Evolutionary conservation across 208 protist species (phyloP).

Genomic region (Crithidia expoeki): DNA sequence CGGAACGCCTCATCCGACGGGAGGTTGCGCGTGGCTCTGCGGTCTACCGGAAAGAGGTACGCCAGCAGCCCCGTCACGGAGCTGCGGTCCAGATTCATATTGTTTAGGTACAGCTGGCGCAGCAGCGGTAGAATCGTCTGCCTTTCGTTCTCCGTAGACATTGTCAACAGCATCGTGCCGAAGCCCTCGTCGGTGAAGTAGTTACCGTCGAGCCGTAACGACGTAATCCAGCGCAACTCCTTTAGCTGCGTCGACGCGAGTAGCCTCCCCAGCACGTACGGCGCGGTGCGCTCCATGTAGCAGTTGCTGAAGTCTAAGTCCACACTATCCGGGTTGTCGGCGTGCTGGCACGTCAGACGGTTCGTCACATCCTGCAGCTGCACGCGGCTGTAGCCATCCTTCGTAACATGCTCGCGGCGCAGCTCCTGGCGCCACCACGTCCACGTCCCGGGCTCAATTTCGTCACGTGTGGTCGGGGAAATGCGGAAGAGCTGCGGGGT

Average conservation of each 20-base stretch:
- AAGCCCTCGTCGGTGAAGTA: conserved; percentile 84
- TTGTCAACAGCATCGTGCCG: conserved; percentile 64
- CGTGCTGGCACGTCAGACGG: conserved; percentile 57
- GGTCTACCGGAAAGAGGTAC: conserved; percentile 76
- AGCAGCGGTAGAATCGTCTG: conserved; percentile 59
- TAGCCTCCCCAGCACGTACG: conserved; percentile 70
- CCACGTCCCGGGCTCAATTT: conserved; percentile 54
- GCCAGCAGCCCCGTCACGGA: conserved; percentile 63
- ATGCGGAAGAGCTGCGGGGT: conserved; percentile 74
- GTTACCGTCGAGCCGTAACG: conserved; percentile 81
- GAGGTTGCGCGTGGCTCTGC: conserved; percentile 12
- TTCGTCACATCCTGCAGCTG: conserved; percentile 70
- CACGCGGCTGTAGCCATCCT: conserved; percentile 52
- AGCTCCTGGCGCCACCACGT: conserved; percentile 82
- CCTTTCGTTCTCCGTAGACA: conserved; percentile 63
- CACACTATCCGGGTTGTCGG: conserved; percentile 54
- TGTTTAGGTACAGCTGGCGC: conserved; percentile 78
- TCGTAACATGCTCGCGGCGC: conserved; percentile 61
- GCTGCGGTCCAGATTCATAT: conserved; percentile 77
- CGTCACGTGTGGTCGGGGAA: conserved; percentile 29
- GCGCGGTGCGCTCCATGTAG: conserved; percentile 82
- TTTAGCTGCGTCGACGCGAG: conserved; percentile 53
- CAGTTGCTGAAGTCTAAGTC: conserved; percentile 77
- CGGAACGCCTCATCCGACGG: conserved; percentile 4
- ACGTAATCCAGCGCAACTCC: conserved; percentile 76